Conservation (phyloP, 129 eudicot species). For the Daucus carota region DH1_v3.0 NC_030386.2:37078001-37078500, state of each 20-base stretch:
- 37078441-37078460: constrained; percentile 93
- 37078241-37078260: constrained; percentile 63
- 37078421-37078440: constrained; percentile 82
- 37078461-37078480: constrained; percentile 70
- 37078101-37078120: constrained; percentile 91
- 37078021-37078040: constrained; percentile 89
- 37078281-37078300: constrained; percentile 59
- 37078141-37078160: constrained; percentile 87
- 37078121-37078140: constrained; percentile 71
- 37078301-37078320: constrained; percentile 73
- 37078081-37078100: constrained; percentile 67
- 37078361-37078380: constrained; percentile 88
- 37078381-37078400: constrained; percentile 83
- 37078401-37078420: constrained; percentile 81
- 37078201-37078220: constrained; percentile 53
- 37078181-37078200: constrained; percentile 69
- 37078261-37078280: constrained; percentile 47
- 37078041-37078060: constrained; percentile 89
- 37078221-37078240: constrained; percentile 63
- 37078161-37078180: constrained; percentile 93
- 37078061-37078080: constrained; percentile 75
- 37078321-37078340: constrained; percentile 75
- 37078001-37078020: constrained; percentile 42
- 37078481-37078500: constrained; percentile 72
- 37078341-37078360: constrained; percentile 89